Percentiles rank a stretch among this genome's conserved stretches.
phyloP scores from a whole-genome alignment of 345 rosid genomes.

The Arabis alpina region DNA sequence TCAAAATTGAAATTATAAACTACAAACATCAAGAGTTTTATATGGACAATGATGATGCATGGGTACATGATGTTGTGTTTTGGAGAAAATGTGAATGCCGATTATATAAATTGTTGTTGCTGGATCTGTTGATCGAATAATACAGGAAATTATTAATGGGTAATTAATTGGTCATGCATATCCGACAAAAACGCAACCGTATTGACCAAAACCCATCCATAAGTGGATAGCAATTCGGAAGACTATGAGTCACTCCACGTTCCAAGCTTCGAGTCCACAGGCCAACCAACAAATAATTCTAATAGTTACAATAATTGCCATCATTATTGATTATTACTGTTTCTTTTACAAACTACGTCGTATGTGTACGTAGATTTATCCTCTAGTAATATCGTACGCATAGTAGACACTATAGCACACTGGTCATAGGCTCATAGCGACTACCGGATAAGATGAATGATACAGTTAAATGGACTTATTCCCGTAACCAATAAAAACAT shows the following conservation, averaged over 20 bases:
- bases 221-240: slow-evolving; percentile 35
- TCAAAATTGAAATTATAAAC: not conserved
- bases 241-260: slow-evolving; percentile 42
- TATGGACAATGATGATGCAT: slow-evolving; percentile 24
- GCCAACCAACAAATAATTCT: slow-evolving; percentile 41
- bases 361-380: slow-evolving; percentile 13
- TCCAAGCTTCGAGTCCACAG: slow-evolving; percentile 42
- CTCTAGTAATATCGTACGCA: slow-evolving; percentile 17
- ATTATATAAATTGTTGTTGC: slow-evolving; percentile 31
- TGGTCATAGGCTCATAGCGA: slow-evolving; percentile 19
- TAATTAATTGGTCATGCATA: slow-evolving; percentile 40
- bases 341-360: slow-evolving; percentile 37
- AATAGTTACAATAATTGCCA: slow-evolving; percentile 25
- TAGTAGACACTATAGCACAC: slow-evolving; percentile 26
- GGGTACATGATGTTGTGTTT: slow-evolving; percentile 42
- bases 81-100: slow-evolving; percentile 35
- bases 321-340: slow-evolving; percentile 39
- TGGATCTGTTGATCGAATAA: slow-evolving; percentile 33
- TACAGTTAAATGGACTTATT: slow-evolving; percentile 17
- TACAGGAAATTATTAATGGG: slow-evolving; percentile 33
- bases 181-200: slow-evolving; percentile 40
- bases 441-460: slow-evolving; percentile 18
- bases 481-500: slow-evolving; percentile 4
- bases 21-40: slow-evolving; percentile 11
- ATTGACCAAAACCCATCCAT: slow-evolving; percentile 42